These are phyloP conservation scores for Solanum chilense DNA, from an alignment of 257 asterid genomes.

Conservation along the genomic window DNA sequence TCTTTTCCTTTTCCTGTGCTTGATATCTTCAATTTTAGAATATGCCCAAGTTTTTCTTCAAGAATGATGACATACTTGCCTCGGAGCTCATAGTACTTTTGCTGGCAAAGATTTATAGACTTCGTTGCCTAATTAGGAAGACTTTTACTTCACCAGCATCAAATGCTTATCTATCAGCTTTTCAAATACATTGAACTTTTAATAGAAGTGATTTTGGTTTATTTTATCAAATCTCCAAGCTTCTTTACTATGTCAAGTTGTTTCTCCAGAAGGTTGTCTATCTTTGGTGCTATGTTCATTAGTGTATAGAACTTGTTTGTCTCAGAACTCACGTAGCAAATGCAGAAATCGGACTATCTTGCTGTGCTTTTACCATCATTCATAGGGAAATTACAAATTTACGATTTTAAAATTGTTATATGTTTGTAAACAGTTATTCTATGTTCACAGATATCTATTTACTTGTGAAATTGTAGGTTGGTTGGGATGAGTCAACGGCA, in stretches of 20 bases:
- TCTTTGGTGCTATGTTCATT: neutral
- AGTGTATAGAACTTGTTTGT: neutral
- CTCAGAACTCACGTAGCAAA: neutral
- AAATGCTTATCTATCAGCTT: neutral
- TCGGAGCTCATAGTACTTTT: neutral
- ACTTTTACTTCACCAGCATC: neutral
- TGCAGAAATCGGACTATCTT: neutral
- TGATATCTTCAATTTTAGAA: neutral
- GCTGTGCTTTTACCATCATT: neutral
- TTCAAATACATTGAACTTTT: neutral
- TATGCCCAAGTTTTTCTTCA: neutral
- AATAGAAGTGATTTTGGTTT: neutral
- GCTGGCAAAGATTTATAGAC: neutral
- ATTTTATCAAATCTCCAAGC: neutral
- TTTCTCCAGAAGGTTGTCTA: neutral
- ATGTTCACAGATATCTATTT: neutral
- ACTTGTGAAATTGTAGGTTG: slow-evolving; percentile 45
- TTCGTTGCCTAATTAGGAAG: neutral
- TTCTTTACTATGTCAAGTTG: neutral
- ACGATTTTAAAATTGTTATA: neutral
- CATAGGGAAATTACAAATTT: neutral
- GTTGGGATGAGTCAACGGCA: slow-evolving; percentile 98
- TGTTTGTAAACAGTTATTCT: neutral
- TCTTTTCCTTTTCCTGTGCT: neutral
- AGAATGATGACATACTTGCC: neutral